phyloP scores from a whole-genome alignment of 2,329 filamentous ascomycete genomes.

The Sarocladiaceae sp. region DNA sequence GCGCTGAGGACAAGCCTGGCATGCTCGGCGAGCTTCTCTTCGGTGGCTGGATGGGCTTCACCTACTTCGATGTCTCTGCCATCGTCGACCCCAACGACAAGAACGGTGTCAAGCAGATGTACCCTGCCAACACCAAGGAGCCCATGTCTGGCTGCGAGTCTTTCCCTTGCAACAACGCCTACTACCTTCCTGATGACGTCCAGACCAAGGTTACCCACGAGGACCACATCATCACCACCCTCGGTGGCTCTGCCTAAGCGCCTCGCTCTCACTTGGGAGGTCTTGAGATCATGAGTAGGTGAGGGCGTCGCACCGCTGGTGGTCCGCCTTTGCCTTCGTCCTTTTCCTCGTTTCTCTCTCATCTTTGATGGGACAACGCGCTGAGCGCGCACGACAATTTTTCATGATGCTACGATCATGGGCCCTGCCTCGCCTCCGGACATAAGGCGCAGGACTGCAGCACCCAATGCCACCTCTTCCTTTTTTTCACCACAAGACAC shows the following conservation, averaged over 20 bases:
- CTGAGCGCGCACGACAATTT: slow-evolving; percentile 8
- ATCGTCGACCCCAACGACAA: slow-evolving; percentile 46
- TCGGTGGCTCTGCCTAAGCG: slow-evolving; percentile 25
- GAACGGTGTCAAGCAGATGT: slow-evolving; percentile 49
- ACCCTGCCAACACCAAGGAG: slow-evolving; percentile 30
- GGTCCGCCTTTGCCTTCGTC: background rate
- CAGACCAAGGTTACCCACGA: slow-evolving; percentile 47
- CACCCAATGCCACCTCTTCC: background rate
- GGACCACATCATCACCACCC: slow-evolving; percentile 44
- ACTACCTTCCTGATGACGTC: slow-evolving; percentile 47
- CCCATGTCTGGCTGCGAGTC: slow-evolving; percentile 43
- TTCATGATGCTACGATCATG: slow-evolving; percentile 7
- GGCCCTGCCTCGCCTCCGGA: slow-evolving; percentile 16
- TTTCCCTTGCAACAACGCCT: slow-evolving; percentile 48
- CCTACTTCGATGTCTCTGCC: slow-evolving; percentile 54
- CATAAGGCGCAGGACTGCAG: slow-evolving; percentile 4
- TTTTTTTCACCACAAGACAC: slow-evolving; percentile 1
- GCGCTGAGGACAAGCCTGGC: slow-evolving; percentile 33
- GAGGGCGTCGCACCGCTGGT: slow-evolving; percentile 5
- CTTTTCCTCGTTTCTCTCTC: background rate
- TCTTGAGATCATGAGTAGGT: no score
- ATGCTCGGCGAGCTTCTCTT: slow-evolving; percentile 49
- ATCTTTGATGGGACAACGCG: background rate
- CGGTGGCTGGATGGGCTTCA: slow-evolving; percentile 39
- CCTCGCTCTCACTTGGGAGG: slow-evolving; percentile 5